Base-by-base conservation (phyloP, 139 green algal species). In the Diplosphaera chodatii region DNA sequence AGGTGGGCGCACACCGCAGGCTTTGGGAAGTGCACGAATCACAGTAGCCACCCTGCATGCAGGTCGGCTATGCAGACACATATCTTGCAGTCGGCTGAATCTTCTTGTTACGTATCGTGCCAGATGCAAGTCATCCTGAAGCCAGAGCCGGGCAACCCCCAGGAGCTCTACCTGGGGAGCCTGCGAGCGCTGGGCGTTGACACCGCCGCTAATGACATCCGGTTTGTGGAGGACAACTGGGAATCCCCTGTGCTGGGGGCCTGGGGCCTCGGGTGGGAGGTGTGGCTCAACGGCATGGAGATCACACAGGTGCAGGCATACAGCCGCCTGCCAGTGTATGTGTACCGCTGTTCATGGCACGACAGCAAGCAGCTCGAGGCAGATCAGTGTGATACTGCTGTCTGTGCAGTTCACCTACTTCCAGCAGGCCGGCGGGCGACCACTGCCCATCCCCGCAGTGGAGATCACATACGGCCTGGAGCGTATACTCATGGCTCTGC, bases 191-290 rank as follows among this genome's bases (percentile, higher is more conserved):
- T 98, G 64, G 95, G 95, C 56, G 95, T 97, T 55, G 85, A 97
- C 76, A 91, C 86, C 0, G 29, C n/a, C 15, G 74, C 71, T 29
- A 91, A 97, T 76, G 92, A 97, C 80, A 74, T 97, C 30, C 82
- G 88, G n/a, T 99, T 99, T 78, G 96, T 99, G 40, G 95, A 99
- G 82, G 96, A 99, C 86, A 98, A 99, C 81, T 98, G 95, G 95
- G 95, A 99, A 86, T 89, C 74, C 34, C 96, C 96, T 1, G 95
- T 95, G 72, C 85, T 99, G 68, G 94, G 94, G 6, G 94, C 93
- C 32, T 99, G 92, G 95, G 93, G 95, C 15, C 84, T 99, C 32
- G 95, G 95, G 33, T 99, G 95, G 93, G 95, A 98, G 78, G 85
- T 88, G 40, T 74, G 82, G 67, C 67, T 70, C 33, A 65, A 79